Conservation (phyloP, 164 flowering plant genomes). For the Stephania yunnanensis region DNA sequence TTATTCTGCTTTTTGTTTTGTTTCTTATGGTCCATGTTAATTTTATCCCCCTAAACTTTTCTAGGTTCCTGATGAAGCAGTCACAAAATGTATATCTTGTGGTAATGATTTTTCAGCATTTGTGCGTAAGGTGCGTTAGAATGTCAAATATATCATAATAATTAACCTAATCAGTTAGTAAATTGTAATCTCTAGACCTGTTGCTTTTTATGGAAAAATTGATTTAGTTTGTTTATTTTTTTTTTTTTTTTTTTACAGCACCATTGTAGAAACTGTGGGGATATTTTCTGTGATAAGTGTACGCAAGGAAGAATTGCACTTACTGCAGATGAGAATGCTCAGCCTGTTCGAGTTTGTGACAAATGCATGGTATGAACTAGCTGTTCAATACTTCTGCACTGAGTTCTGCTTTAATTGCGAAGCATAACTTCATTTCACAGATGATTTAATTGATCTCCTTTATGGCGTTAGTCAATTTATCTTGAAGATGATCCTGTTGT, state of each 20-base stretch:
- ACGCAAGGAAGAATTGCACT: slow-evolving; percentile 90
- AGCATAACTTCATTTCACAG: too few species aligned
- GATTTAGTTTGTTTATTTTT: not conserved
- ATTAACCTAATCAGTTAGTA: not conserved
- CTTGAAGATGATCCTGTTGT: too few species aligned
- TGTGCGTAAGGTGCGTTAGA: slow-evolving; percentile 52
- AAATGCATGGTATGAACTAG: slow-evolving; percentile 69
- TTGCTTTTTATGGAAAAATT: slow-evolving; percentile 7
- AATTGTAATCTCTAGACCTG: not conserved
- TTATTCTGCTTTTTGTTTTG: not conserved
- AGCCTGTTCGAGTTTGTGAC: slow-evolving; percentile 89
- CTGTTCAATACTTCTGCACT: slow-evolving; percentile 4
- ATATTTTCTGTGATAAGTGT: slow-evolving; percentile 96
- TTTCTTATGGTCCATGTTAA: not conserved
- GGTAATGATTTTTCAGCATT: slow-evolving; percentile 83
- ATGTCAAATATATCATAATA: not conserved
- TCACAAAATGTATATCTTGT: slow-evolving; percentile 74
- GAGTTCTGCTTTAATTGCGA: not conserved
- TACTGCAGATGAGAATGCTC: slow-evolving; percentile 84
- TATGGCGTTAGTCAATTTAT: too few species aligned
- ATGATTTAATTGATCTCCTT: too few species aligned
- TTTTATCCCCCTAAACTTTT: not conserved
- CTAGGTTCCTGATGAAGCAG: slow-evolving; percentile 97
- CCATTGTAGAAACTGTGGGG: slow-evolving; percentile 97
- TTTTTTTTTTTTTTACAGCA: slow-evolving; percentile 47